These are phyloP conservation scores for Solidago caesia DNA, from an alignment of 129 eudicot species.

Conservation along the genomic window DNA sequence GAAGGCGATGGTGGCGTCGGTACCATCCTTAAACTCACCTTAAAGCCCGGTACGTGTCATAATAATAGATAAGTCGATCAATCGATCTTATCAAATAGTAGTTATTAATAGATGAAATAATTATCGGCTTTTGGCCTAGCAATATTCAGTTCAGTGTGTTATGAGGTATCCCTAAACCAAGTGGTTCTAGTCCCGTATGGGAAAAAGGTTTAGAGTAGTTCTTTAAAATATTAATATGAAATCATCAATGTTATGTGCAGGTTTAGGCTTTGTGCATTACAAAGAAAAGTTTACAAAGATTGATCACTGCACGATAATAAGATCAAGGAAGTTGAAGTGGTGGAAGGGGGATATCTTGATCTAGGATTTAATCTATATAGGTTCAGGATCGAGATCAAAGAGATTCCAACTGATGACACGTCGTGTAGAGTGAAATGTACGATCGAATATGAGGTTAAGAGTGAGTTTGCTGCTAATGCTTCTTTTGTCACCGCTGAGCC, in stretches of 20 bases:
- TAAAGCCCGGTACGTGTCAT: slow-evolving; percentile 30
- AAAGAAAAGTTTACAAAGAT: slow-evolving; percentile 57
- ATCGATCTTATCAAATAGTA: no score
- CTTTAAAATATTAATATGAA: no score
- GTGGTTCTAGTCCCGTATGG: no score
- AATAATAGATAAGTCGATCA: neutral
- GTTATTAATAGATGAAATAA: neutral
- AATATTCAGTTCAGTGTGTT: neutral
- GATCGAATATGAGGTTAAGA: slow-evolving; percentile 48
- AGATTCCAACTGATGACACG: slow-evolving; percentile 18
- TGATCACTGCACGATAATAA: slow-evolving; percentile 46
- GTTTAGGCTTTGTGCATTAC: slow-evolving; percentile 27
- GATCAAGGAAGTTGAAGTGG: slow-evolving; percentile 45
- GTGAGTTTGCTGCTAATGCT: slow-evolving; percentile 48
- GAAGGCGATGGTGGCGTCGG: slow-evolving; percentile 34
- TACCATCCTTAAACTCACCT: slow-evolving; percentile 27
- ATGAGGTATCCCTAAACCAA: no score
- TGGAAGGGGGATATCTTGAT: slow-evolving; percentile 66
- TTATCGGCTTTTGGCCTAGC: no score
- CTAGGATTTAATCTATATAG: slow-evolving; percentile 45
- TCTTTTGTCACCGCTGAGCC: slow-evolving; percentile 36
- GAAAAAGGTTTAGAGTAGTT: no score
- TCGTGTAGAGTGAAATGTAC: slow-evolving; percentile 43
- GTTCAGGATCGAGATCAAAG: slow-evolving; percentile 39
- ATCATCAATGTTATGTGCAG: no score